Base-by-base conservation (phyloP, 1,139 yeast species). In the Zygoascus hellenicus region DNA sequence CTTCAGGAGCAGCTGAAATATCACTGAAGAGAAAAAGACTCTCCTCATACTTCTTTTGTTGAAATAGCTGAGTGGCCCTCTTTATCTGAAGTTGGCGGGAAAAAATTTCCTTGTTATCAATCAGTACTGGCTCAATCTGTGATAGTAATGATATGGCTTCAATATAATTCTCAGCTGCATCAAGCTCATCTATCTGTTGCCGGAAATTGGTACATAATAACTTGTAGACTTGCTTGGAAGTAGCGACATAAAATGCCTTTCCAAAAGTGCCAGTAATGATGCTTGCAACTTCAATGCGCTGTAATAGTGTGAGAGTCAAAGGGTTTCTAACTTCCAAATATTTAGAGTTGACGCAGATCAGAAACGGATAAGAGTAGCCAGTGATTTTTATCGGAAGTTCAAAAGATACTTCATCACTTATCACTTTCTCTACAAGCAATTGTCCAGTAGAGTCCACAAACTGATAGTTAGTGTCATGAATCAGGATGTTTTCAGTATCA, bases 1-100 rank as follows among this genome's bases (percentile, higher is more conserved):
- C 58, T 26, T 71, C 67, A 0, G 87, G 87, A 1, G 81, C 74
- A 0, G 86, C 83, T 56, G 81, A 68, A 45, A 71, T 77, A 32
- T 73, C 75, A 2, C 74, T 70, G 49, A 81, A 78, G 15, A 73
- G 57, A 16, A 66, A 58, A 55, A 78, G 64, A 0, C 82, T 71
- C n/a, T 61, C 57, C 10, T 61, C 64, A 46, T 64, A 69, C 5
- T 67, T 54, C 10, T 61, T 62, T 2, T 58, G 50, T 1, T 58
- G 47, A 51, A 77, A 67, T 15, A 74, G 54, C 3, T 58, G 55
- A 3, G 62, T 56, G 0, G 76, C 83, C 33, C 67, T 64, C 29
- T 63, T 52, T 29, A 75, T 65, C 51, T 77, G 72, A 34, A 77
- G 61, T n/a, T 71, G 69, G 19, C 81, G 57, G 17, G 78, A 55